Base-by-base conservation (phyloP, 1,284 basidiomycete genomes). In the Moniliophthora roreri region DNA sequence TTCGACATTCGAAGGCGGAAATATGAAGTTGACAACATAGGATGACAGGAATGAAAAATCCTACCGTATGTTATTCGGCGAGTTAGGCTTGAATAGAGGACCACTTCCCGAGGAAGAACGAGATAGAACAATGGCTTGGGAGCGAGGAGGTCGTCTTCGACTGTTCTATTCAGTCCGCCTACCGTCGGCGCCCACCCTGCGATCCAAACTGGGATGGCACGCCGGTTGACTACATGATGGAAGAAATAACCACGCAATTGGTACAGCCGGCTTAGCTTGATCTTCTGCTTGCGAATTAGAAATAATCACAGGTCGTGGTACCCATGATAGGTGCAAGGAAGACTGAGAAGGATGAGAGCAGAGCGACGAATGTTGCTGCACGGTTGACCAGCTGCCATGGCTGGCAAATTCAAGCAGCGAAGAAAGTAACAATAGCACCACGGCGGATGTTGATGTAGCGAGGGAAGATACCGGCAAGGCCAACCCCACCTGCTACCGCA, bases 371-470 rank as follows among this genome's bases (percentile, higher is more conserved):
- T n/a, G 56, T 61, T 18, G 56, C 40, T 11, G 60, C 60, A 18
- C 48, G 51, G 28, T 59, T 59, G 46, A 58, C 49, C 13, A 61
- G 56, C 42, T 61, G 58, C 60, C 60, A 61, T 11, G 60, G 60
- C 50, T 58, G 55, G 46, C 51, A 48, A 46, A 59, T 58, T 54
- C 57, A 56, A 8, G 52, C 54, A 32, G 56, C 51, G 41, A 61
- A 16, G 56, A 60, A 58, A n/a, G 57, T 58, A 57, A 62, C 57
- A 39, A 58, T 38, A 18, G 60, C 60, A 21, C 60, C 60, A n/a
- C 60, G 60, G 21, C 57, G 59, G 53, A 62, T 62, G 59, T 60
- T 60, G 57, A 62, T 57, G 49, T 60, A 62, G n/a, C 45, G 45
- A 9, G 60, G 60, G 52, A 59, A 61, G 37, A 57, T 55, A 24